Conservation (phyloP, 2,329 filamentous ascomycete species). For the Xylariaceae sp. region DNA sequence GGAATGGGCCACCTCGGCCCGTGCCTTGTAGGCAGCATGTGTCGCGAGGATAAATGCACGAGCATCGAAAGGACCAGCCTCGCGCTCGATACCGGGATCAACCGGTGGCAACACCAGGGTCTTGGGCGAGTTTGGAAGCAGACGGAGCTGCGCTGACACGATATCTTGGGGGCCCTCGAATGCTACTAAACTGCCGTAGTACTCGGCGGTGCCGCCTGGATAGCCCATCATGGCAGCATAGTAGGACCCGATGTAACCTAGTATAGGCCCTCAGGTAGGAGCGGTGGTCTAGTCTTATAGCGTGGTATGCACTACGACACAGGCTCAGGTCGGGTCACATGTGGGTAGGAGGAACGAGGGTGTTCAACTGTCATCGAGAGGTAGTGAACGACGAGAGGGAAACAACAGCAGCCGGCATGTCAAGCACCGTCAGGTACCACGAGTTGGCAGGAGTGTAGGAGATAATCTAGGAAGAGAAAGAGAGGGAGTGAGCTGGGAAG, state of each 20-base stretch:
- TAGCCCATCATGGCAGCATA: slow-evolving; percentile 12
- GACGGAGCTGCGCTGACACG: slow-evolving; percentile 53
- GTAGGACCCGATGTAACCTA: slow-evolving; percentile 1
- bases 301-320: too few relatives aligned
- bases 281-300: too few relatives aligned
- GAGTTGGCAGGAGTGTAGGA: too few relatives aligned
- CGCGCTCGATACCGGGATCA: slow-evolving; percentile 39
- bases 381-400: too few relatives aligned
- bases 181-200: slow-evolving; percentile 50
- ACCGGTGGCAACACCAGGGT: slow-evolving; percentile 52
- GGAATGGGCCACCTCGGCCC: slow-evolving; percentile 42
- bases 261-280: not conserved
- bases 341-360: too few relatives aligned
- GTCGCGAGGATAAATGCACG: slow-evolving; percentile 42
- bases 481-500: too few relatives aligned
- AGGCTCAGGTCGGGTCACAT: too few relatives aligned
- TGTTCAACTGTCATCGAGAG: too few relatives aligned
- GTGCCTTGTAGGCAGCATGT: slow-evolving; percentile 44
- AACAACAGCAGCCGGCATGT: too few relatives aligned
- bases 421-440: too few relatives aligned
- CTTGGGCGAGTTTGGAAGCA: slow-evolving; percentile 54
- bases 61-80: slow-evolving; percentile 32
- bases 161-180: slow-evolving; percentile 53
- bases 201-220: slow-evolving; percentile 25
- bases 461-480: too few relatives aligned